Conservation (phyloP, 805 yeast species). For the Cyberlindnera bimundalis region DNA sequence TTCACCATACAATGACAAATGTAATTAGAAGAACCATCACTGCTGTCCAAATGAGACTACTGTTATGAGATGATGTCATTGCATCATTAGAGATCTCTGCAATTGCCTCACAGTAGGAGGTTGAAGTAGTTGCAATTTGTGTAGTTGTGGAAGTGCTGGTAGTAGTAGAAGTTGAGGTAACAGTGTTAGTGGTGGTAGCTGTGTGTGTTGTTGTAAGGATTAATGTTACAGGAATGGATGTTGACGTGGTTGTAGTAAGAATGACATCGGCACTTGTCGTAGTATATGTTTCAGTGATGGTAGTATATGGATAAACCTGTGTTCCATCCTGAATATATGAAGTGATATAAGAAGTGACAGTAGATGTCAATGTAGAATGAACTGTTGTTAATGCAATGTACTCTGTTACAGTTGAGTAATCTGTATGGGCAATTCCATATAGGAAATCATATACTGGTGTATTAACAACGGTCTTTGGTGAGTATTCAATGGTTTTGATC, state of each 20-base stretch:
- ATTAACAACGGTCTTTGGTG: conserved; percentile 7
- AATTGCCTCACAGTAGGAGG: not conserved
- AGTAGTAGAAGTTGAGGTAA: not conserved
- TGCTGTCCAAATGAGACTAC: not conserved
- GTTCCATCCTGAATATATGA: conserved; percentile 15
- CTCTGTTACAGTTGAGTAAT: conserved; percentile 15
- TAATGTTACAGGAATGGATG: not conserved
- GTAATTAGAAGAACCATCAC: not conserved
- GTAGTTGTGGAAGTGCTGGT: too few species aligned
- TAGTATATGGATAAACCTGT: conserved; percentile 17
- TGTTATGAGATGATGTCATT: not conserved
- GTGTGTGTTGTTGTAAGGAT: not conserved
- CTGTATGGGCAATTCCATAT: conserved; percentile 14
- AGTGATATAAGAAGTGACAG: conserved; percentile 15
- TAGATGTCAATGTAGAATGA: conserved; percentile 7
- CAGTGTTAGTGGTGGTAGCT: not conserved
- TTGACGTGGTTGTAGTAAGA: not conserved
- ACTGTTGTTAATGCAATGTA: conserved; percentile 16
- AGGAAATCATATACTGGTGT: conserved; percentile 15
- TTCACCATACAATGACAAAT: not conserved
- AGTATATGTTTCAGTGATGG: conserved; percentile 10
- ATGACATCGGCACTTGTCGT: too few species aligned
- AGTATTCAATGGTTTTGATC: conserved; percentile 1
- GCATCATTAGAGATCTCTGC: too few species aligned
- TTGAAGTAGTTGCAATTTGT: not conserved